phyloP scores from a whole-genome alignment of 2,329 filamentous ascomycete genomes.

The Epicoccum nigrum region DNA sequence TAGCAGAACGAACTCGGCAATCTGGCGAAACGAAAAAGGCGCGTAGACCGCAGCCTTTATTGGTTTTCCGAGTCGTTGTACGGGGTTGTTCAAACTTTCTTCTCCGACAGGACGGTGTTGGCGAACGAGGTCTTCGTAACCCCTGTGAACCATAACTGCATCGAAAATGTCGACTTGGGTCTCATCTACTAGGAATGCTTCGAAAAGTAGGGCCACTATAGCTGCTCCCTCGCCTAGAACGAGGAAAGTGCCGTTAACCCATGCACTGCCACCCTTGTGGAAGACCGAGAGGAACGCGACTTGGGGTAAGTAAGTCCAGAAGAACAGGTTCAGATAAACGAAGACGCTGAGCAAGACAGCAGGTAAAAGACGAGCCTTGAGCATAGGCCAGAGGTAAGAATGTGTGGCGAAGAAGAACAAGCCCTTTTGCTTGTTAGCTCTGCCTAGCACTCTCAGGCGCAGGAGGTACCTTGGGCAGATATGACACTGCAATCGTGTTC shows the following conservation, averaged over 20 bases:
- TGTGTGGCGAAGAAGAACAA: slow-evolving; percentile 81
- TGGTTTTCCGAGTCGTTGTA: slow-evolving; percentile 82
- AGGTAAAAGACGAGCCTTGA: slow-evolving; percentile 77
- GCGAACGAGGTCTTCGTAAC: slow-evolving; percentile 63
- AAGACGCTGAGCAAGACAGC: slow-evolving; percentile 80
- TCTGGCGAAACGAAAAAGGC: slow-evolving; percentile 90
- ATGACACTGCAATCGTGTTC: slow-evolving; percentile 34
- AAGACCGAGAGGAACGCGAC: slow-evolving; percentile 89
- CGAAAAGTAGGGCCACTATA: slow-evolving; percentile 63
- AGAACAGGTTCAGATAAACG: slow-evolving; percentile 84
- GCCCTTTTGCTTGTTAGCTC: slow-evolving; percentile 58
- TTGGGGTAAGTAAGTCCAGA: slow-evolving; percentile 87
- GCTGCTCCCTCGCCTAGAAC: slow-evolving; percentile 73
- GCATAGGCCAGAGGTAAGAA: slow-evolving; percentile 81
- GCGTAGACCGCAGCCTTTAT: slow-evolving; percentile 78
- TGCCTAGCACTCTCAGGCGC: neutral
- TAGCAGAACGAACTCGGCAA: slow-evolving; percentile 75
- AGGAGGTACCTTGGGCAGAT: slow-evolving; percentile 39
- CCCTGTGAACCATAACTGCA: slow-evolving; percentile 76
- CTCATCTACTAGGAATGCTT: slow-evolving; percentile 67
- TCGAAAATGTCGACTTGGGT: slow-evolving; percentile 80
- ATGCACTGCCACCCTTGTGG: slow-evolving; percentile 79
- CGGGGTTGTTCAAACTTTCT: slow-evolving; percentile 71
- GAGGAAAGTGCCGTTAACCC: slow-evolving; percentile 85
- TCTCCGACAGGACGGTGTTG: slow-evolving; percentile 62